These are phyloP conservation scores for Periconia digitata DNA, from an alignment of 2,329 filamentous ascomycete genomes.

Conservation along the genomic window DNA sequence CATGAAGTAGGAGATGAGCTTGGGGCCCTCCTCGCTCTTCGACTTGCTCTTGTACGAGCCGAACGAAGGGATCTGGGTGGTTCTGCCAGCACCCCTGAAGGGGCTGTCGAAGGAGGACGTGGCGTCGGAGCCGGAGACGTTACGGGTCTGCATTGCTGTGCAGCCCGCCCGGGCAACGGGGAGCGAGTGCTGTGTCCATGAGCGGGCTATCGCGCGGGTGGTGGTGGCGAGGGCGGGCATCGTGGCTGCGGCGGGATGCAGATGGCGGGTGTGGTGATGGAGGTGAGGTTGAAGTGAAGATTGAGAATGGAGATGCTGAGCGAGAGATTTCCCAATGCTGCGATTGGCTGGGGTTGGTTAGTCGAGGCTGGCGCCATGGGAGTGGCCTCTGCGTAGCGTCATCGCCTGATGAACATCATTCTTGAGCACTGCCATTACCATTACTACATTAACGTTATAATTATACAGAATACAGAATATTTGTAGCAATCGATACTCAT, in stretches of 20 bases:
- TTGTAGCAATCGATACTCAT: too few species aligned
- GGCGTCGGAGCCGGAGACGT: conserved; percentile 35
- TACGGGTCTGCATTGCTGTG: conserved; percentile 49
- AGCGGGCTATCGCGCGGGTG: conserved; percentile 50
- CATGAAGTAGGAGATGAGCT: conserved; percentile 97
- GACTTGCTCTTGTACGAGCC: conserved; percentile 78
- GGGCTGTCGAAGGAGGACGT: conserved; percentile 55
- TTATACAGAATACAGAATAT: too few species aligned
- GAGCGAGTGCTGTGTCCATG: conserved; percentile 50
- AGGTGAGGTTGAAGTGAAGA: conserved; percentile 12
- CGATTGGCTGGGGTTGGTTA: conserved; percentile 21
- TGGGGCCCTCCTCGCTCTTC: conserved; percentile 68
- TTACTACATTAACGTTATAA: too few species aligned
- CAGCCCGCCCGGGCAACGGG: conserved; percentile 49
- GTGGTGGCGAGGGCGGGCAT: conserved; percentile 54
- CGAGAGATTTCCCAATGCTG: conserved; percentile 10
- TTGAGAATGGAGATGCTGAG: conserved; percentile 9
- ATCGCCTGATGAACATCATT: conserved; percentile 1
- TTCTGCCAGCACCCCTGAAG: conserved; percentile 54
- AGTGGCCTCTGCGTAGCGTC: conserved; percentile 5
- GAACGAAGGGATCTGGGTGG: conserved; percentile 82
- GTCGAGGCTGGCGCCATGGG: neutral
- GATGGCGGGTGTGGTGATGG: conserved; percentile 20
- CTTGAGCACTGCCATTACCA: neutral
- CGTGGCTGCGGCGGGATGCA: conserved; percentile 37